These are phyloP conservation scores for Lycium barbarum DNA, from an alignment of 257 asterid genomes.

Conservation along the genomic window DNA sequence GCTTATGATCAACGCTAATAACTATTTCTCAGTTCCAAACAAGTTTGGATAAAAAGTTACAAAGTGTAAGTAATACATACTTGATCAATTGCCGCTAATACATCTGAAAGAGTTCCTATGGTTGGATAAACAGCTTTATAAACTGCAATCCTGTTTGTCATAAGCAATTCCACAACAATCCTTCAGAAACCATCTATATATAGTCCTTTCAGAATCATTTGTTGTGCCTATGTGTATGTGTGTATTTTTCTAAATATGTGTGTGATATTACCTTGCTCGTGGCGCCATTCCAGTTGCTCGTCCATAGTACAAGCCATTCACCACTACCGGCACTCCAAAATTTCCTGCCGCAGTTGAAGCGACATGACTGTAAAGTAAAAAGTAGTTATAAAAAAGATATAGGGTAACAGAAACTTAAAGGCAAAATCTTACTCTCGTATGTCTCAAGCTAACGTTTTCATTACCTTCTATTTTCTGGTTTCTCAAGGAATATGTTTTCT, in stretches of 20 bases:
- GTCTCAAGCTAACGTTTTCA: neutral
- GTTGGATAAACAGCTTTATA: conserved; percentile 92
- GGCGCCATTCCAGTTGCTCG: conserved; percentile 98
- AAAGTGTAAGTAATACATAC: conserved; percentile 43
- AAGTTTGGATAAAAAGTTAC: neutral
- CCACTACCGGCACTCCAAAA: conserved; percentile 83
- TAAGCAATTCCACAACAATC: neutral
- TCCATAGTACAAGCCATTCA: conserved; percentile 81
- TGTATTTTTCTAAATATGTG: neutral
- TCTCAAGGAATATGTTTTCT: too few relatives aligned
- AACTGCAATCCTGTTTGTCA: conserved; percentile 70
- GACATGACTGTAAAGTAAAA: conserved; percentile 64
- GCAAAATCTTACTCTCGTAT: neutral
- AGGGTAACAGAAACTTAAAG: too few relatives aligned
- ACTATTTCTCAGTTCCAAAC: too few relatives aligned
- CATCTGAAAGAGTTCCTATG: conserved; percentile 80
- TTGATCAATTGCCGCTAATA: conserved; percentile 92
- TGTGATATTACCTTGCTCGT: conserved; percentile 70
- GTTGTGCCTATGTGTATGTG: neutral
- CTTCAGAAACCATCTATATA: neutral
- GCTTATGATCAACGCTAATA: too few relatives aligned
- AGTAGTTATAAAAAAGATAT: too few relatives aligned
- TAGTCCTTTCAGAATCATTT: conserved; percentile 9
- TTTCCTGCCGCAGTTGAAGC: conserved; percentile 97
- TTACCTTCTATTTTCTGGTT: too few relatives aligned